phyloP scores from a whole-genome alignment of 192 early-diverging fungal genomes.

The Spizellomyces sp. region DNA sequence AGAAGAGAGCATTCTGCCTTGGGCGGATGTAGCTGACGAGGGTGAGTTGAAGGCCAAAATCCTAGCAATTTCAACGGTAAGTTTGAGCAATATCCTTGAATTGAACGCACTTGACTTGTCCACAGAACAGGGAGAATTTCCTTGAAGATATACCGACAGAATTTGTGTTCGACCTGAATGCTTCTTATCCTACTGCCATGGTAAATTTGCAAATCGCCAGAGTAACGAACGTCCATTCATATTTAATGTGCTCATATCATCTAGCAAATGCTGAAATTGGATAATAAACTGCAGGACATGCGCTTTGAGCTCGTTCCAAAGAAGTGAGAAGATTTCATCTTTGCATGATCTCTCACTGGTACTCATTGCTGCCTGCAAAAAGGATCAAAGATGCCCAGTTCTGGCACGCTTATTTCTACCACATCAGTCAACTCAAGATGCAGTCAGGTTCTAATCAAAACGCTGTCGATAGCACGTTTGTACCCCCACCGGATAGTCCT shows the following conservation, averaged over 20 bases:
- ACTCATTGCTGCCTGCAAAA: not conserved
- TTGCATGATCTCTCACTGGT: not conserved
- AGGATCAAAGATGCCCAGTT: conserved; percentile 64
- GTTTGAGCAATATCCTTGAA: not conserved
- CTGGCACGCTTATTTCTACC: conserved; percentile 75
- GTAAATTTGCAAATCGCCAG: conserved; percentile 17
- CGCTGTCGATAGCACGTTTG: too few species aligned
- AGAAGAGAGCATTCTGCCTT: too few species aligned
- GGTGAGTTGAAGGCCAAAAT: not conserved
- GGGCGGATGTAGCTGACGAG: too few species aligned
- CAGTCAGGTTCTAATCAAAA: conserved; percentile 4
- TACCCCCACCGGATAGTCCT: not conserved
- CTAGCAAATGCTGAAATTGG: conserved; percentile 47
- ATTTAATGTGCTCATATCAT: too few species aligned
- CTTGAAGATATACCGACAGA: conserved; percentile 61
- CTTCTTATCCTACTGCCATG: conserved; percentile 55
- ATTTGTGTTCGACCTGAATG: conserved; percentile 64
- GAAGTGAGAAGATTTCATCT: conserved; percentile 36
- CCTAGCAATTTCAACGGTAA: not conserved
- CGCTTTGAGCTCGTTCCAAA: conserved; percentile 69
- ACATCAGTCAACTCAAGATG: conserved; percentile 48
- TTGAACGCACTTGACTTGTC: not conserved
- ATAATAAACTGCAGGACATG: conserved; percentile 59
- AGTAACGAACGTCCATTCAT: too few species aligned
- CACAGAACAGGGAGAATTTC: conserved; percentile 64